Evolutionary conservation across 78 protist species (phyloP).

Genomic region (Dictyostelium citrinum): DNA sequence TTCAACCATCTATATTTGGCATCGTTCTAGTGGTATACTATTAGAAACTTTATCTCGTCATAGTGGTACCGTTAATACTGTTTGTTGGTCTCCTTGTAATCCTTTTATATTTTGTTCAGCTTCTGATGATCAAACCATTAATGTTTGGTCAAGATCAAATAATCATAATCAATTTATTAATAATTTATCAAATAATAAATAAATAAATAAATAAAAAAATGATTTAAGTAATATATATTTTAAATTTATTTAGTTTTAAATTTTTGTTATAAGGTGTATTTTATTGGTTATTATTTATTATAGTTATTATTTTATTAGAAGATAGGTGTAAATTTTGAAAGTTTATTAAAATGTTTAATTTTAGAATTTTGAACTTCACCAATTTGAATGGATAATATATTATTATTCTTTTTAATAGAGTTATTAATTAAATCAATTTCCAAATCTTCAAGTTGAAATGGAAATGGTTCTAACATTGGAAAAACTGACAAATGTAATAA

Average conservation of each 20-base stretch:
- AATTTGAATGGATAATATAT: neutral
- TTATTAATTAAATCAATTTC: neutral
- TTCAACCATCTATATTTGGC: constrained; percentile 83
- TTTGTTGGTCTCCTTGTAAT: constrained; percentile 60
- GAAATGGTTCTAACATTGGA: neutral
- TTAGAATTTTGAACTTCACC: neutral
- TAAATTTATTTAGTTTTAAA: no score
- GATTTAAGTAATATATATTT: no score
- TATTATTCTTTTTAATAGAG: neutral
- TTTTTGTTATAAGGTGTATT: no score
- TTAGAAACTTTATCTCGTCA: constrained; percentile 85
- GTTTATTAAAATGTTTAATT: neutral
- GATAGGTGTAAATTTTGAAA: neutral
- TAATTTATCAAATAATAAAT: neutral
- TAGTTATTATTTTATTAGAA: no score
- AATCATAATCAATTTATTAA: neutral
- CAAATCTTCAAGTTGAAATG: neutral
- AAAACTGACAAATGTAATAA: neutral
- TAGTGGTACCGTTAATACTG: constrained; percentile 80
- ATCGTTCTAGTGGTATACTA: constrained; percentile 65
- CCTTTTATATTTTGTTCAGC: constrained; percentile 68
- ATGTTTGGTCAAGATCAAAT: constrained; percentile 68
- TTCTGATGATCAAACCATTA: constrained; percentile 76
- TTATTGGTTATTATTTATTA: no score
- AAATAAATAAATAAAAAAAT: neutral